A percentile compares a stretch with the other conserved stretches of the same genome.
These are phyloP conservation scores for Fusarium sp. DNA, from an alignment of 2,329 filamentous ascomycete genomes.

Conservation along the genomic window DNA sequence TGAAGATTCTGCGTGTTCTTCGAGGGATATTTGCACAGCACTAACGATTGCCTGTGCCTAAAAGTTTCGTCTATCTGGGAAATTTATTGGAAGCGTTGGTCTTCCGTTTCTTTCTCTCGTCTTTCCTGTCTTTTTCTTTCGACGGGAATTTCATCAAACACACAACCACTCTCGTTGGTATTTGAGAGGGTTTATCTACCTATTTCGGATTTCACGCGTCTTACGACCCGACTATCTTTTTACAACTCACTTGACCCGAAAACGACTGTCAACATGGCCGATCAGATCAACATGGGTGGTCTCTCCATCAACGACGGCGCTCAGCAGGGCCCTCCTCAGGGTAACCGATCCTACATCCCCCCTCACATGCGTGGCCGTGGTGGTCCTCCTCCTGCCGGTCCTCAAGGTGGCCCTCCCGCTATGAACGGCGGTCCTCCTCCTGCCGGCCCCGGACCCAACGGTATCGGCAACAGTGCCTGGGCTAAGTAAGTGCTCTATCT, in stretches of 20 bases:
- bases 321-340: constrained; percentile 46
- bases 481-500: constrained; percentile 62
- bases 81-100: constrained; percentile 50
- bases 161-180: constrained; percentile 40
- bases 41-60: constrained; percentile 48
- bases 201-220: constrained; percentile 37
- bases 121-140: constrained; percentile 49
- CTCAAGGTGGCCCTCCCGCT: constrained; percentile 34
- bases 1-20: constrained; percentile 60
- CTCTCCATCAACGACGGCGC: constrained; percentile 69
- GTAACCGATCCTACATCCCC: constrained; percentile 80
- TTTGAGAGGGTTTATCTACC: constrained; percentile 46
- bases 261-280: constrained; percentile 73
- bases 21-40: constrained; percentile 53
- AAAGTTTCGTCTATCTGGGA: constrained; percentile 51
- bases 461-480: constrained; percentile 74
- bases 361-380: constrained; percentile 76
- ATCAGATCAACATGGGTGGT: constrained; percentile 85
- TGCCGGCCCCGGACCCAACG: constrained; percentile 52
- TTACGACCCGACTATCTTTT: constrained; percentile 37
- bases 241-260: constrained; percentile 39
- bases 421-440: constrained; percentile 36
- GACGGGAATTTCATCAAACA: constrained; percentile 47
- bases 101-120: constrained; percentile 51
- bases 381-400: constrained; percentile 46